A percentile compares a stretch with the other conserved stretches of the same genome.
Conservation (phyloP, 2,329 filamentous ascomycete species). For the Eurotiales sp. region DNA sequence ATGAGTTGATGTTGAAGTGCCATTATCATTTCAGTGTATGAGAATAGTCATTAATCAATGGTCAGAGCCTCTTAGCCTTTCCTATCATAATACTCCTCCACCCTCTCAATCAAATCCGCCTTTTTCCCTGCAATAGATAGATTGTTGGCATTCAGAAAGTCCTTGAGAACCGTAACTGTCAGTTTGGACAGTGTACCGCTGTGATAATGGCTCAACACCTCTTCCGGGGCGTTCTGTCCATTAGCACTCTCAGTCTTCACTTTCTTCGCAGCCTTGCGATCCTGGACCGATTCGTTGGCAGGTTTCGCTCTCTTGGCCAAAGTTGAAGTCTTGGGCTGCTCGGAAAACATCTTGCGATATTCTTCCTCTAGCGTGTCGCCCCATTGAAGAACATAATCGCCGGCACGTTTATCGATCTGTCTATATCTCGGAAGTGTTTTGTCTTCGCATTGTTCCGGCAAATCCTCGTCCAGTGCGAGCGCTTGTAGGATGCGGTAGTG, state of each 20-base stretch:
- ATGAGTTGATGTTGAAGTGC: too few relatives aligned
- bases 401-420: conserved; percentile 85
- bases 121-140: conserved; percentile 46
- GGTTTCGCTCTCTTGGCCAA: conserved; percentile 45
- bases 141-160: conserved; percentile 43
- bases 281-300: conserved; percentile 23
- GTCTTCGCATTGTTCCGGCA: conserved; percentile 71
- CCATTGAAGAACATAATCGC: conserved; percentile 75
- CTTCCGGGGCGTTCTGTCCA: conserved; percentile 27
- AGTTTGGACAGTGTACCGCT: conserved; percentile 46
- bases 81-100: conserved; percentile 47
- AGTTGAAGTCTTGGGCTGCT: conserved; percentile 40
- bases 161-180: conserved; percentile 45
- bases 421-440: conserved; percentile 78
- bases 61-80: conserved; percentile 26
- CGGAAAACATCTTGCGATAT: conserved; percentile 42
- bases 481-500: conserved; percentile 93
- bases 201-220: conserved; percentile 39
- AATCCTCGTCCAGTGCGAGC: conserved; percentile 84
- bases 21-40: background rate
- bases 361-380: conserved; percentile 63
- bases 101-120: conserved; percentile 47
- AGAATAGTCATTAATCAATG: background rate
- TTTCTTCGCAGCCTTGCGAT: conserved; percentile 41
- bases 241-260: conserved; percentile 37